Percentiles rank a stretch among this genome's conserved stretches.
These are phyloP conservation scores for Handroanthus guayacan DNA, from an alignment of 257 asterid genomes.

Conservation along the genomic window DNA sequence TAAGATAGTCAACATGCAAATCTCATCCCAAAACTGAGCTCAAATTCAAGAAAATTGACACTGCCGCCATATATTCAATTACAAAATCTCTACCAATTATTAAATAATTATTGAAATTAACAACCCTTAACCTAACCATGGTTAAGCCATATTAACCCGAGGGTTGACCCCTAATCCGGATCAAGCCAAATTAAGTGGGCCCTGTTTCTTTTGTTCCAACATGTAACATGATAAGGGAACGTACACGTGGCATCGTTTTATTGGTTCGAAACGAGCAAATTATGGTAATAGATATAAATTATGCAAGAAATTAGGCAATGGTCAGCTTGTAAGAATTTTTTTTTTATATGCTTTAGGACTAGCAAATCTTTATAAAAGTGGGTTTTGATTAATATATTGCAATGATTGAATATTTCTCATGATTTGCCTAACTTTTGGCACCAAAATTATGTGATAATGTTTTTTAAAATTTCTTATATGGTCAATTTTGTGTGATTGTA, in stretches of 20 bases:
- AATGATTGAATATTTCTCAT: constrained; percentile 40
- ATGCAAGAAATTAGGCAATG: constrained; percentile 46
- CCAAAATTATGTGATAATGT: constrained; percentile 22
- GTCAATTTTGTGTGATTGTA: constrained; percentile 25
- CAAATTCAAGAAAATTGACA: constrained; percentile 31
- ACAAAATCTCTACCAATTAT: background rate
- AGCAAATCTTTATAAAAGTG: constrained; percentile 30
- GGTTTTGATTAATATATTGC: constrained; percentile 24
- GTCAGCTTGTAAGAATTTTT: constrained; percentile 46
- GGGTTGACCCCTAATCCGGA: constrained; percentile 52
- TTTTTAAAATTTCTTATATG: background rate
- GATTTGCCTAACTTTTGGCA: constrained; percentile 47
- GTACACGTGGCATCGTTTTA: constrained; percentile 29
- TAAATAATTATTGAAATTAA: background rate
- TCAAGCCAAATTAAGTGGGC: constrained; percentile 45
- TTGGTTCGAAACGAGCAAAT: constrained; percentile 41
- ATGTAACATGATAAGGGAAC: constrained; percentile 51
- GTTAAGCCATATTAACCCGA: constrained; percentile 52
- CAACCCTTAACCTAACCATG: constrained; percentile 33
- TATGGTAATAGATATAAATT: background rate
- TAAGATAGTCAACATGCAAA: constrained; percentile 38
- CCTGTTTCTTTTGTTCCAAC: constrained; percentile 69
- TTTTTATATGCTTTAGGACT: constrained; percentile 43
- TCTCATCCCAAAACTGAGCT: constrained; percentile 36
- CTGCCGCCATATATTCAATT: constrained; percentile 41